Conservation (phyloP, 2,329 filamentous ascomycete species). For the Aureobasidium sp. region DNA sequence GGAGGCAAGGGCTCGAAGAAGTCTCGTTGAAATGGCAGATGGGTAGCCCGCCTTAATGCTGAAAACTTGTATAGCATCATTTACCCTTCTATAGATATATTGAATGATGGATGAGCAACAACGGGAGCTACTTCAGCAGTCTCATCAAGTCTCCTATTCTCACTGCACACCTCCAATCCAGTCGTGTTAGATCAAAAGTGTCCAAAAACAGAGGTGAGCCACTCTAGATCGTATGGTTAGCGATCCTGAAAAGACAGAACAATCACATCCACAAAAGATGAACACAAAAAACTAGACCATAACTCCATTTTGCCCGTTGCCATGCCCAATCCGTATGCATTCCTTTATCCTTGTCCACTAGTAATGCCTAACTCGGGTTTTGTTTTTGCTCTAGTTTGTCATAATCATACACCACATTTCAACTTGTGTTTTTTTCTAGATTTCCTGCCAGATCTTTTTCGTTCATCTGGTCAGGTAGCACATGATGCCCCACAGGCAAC, state of each 20-base stretch:
- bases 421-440: background rate
- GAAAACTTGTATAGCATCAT: too few species aligned
- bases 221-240: too few species aligned
- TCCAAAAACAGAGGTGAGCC: too few species aligned
- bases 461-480: slow-evolving; percentile 40
- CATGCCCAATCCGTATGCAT: background rate
- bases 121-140: too few species aligned
- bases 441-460: background rate
- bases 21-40: slow-evolving; percentile 7
- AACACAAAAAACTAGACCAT: background rate
- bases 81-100: too few species aligned
- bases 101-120: too few species aligned
- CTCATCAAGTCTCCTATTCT: too few species aligned
- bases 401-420: background rate
- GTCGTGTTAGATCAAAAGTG: too few species aligned
- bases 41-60: background rate
- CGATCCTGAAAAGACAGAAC: too few species aligned
- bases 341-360: background rate
- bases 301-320: background rate
- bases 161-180: too few species aligned
- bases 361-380: too few species aligned
- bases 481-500: slow-evolving; percentile 52
- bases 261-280: too few species aligned
- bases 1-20: slow-evolving; percentile 27
- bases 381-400: background rate